Percentiles rank a stretch among this genome's conserved stretches.
Evolutionary conservation across 352 stramenopile genomes (phyloP).

Genomic region (Pythium rishiriense): DNA sequence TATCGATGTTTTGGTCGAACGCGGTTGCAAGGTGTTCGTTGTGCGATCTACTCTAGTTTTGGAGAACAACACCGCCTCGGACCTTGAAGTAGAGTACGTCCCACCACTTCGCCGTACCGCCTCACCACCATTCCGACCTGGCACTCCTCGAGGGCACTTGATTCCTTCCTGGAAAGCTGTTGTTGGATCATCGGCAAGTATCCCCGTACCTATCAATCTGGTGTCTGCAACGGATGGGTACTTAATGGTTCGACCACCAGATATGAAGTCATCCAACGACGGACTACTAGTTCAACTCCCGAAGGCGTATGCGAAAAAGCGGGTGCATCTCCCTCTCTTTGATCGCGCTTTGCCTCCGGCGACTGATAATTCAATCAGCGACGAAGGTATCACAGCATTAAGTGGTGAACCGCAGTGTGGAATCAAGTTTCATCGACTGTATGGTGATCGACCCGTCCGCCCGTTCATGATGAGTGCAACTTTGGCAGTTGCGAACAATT

Average conservation of each 20-base stretch:
- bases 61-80: conserved; percentile 82
- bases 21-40: conserved; percentile 87
- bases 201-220: conserved; percentile 74
- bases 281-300: conserved; percentile 28
- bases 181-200: conserved; percentile 55
- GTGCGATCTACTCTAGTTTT: conserved; percentile 78
- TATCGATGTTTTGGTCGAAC: conserved; percentile 83
- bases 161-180: conserved; percentile 70
- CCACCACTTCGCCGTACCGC: conserved; percentile 45
- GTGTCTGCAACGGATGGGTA: conserved; percentile 71
- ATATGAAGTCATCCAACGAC: conserved; percentile 44
- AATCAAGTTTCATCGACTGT: conserved; percentile 81
- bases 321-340: conserved; percentile 69
- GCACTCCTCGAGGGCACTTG: conserved; percentile 36
- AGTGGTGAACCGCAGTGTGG: conserved; percentile 35
- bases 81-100: conserved; percentile 86
- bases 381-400: conserved; percentile 2
- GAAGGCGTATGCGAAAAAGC: conserved; percentile 77
- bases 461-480: conserved; percentile 80
- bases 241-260: conserved; percentile 68
- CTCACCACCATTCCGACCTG: conserved; percentile 37
- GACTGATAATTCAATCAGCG: neutral
- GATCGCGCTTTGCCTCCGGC: conserved; percentile 32
- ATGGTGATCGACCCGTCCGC: conserved; percentile 72
- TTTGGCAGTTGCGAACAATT: conserved; percentile 51